Evolutionary conservation across 345 rosid genomes (phyloP).

Genomic region (Crucihimalaya himalaica): DNA sequence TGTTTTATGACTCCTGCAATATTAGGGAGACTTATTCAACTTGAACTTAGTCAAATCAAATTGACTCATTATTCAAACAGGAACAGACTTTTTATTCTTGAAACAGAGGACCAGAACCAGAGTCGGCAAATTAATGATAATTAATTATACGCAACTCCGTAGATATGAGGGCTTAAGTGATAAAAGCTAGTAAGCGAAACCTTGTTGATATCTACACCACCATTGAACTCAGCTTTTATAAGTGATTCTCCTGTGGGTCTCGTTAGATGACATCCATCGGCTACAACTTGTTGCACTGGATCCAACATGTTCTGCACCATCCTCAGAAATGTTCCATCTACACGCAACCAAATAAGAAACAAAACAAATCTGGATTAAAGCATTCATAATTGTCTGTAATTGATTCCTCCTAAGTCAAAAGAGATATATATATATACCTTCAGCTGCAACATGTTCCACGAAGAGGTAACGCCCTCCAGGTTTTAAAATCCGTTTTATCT

Average conservation of each 20-base stretch:
- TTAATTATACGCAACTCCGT: neutral
- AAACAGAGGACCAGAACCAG: neutral
- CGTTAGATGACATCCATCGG: conserved; percentile 75
- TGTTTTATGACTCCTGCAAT: neutral
- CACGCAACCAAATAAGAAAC: neutral
- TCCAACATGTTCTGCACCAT: conserved; percentile 52
- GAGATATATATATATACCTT: conserved; percentile 22
- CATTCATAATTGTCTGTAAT: neutral
- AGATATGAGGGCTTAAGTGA: conserved; percentile 48
- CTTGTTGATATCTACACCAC: conserved; percentile 44
- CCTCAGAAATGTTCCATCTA: conserved; percentile 59
- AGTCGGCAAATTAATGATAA: neutral
- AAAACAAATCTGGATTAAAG: neutral
- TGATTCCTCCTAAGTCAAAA: neutral
- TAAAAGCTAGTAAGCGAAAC: conserved; percentile 44
- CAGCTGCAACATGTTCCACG: conserved; percentile 79
- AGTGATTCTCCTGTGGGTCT: conserved; percentile 58
- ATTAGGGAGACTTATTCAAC: neutral
- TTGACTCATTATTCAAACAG: neutral
- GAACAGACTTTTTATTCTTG: neutral
- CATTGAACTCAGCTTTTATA: conserved; percentile 53
- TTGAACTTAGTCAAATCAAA: neutral
- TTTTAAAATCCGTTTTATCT: conserved; percentile 71
- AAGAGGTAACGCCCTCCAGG: conserved; percentile 69
- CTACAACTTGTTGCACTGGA: conserved; percentile 63